phyloP scores from a whole-genome alignment of 2,329 filamentous ascomycete species.

The Knoxdaviesia proteae region DNA sequence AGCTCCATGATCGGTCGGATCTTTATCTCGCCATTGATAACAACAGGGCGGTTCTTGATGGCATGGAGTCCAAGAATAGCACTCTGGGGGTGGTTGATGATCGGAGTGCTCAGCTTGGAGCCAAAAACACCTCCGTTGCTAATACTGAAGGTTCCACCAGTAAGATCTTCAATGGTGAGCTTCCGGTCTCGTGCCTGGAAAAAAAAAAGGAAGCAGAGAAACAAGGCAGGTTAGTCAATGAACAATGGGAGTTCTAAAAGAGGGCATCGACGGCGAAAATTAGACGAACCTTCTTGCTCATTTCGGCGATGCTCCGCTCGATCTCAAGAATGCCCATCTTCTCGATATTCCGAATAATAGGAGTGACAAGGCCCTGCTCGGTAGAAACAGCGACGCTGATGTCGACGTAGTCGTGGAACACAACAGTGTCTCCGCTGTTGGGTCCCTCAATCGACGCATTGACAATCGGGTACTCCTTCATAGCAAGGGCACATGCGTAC shows the following conservation, averaged over 20 bases:
- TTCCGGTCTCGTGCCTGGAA: conserved; percentile 75
- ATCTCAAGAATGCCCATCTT: conserved; percentile 71
- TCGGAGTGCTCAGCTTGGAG: conserved; percentile 90
- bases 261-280: background rate
- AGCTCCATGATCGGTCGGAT: conserved; percentile 99
- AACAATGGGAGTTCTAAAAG: background rate
- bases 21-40: conserved; percentile 81
- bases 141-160: conserved; percentile 93
- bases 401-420: conserved; percentile 95
- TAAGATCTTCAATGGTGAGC: conserved; percentile 98
- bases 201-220: conserved; percentile 3
- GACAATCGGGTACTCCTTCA: conserved; percentile 84
- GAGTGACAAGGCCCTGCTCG: conserved; percentile 91
- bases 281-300: conserved; percentile 69
- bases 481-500: conserved; percentile 70
- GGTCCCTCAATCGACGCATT: conserved; percentile 96
- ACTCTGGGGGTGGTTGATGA: conserved; percentile 92
- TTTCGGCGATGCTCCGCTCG: conserved; percentile 75
- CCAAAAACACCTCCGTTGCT: conserved; percentile 95
- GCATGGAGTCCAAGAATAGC: conserved; percentile 84
- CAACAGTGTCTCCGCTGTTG: conserved; percentile 87
- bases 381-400: conserved; percentile 94
- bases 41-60: conserved; percentile 86
- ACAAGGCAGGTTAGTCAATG: conserved; percentile 5
- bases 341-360: conserved; percentile 87